Percentiles rank a stretch among this genome's conserved stretches.
Evolutionary conservation across 139 green algal species (phyloP).

Genomic region (Dunaliella sp.): DNA sequence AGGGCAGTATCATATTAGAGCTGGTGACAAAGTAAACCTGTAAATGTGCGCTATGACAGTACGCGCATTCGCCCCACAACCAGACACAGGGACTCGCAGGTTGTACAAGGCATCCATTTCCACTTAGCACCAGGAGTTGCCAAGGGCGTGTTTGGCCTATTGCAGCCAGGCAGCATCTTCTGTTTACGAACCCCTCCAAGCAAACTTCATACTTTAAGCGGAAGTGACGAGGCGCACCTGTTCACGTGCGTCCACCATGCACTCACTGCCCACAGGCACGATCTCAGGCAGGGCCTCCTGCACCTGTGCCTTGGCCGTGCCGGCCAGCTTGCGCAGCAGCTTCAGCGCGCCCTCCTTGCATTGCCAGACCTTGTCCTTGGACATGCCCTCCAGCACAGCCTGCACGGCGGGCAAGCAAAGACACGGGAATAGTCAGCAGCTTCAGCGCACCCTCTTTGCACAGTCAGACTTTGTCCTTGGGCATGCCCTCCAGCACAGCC

Average conservation of each 20-base stretch:
- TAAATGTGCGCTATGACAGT: too few species aligned
- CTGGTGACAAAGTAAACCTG: too few species aligned
- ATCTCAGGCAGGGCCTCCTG: conserved; percentile 66
- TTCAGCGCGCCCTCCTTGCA: conserved; percentile 50
- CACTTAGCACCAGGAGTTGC: too few species aligned
- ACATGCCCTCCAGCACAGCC: conserved; percentile 58
- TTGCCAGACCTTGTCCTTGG: conserved; percentile 54
- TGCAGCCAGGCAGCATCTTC: too few species aligned
- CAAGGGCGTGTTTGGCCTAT: too few species aligned
- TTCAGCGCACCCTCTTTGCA: conserved; percentile 52
- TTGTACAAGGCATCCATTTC: background rate
- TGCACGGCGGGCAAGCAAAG: conserved; percentile 58
- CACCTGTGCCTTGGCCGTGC: conserved; percentile 33
- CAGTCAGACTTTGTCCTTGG: conserved; percentile 53
- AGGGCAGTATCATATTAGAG: too few species aligned
- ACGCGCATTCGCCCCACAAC: too few species aligned
- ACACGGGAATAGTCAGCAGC: too few species aligned
- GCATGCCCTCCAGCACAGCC: conserved; percentile 59
- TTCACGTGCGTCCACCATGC: conserved; percentile 47
- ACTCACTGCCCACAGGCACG: conserved; percentile 49
- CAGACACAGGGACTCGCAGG: background rate
- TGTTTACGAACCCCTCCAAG: too few species aligned
- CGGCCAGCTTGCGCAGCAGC: conserved; percentile 42
- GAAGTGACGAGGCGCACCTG: too few species aligned
- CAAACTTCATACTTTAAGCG: too few species aligned